Evolutionary conservation across 1,284 basidiomycete genomes (phyloP), one percentile per base, ranked within the genome.

Genomic region (Pholiota adiposa): DNA sequence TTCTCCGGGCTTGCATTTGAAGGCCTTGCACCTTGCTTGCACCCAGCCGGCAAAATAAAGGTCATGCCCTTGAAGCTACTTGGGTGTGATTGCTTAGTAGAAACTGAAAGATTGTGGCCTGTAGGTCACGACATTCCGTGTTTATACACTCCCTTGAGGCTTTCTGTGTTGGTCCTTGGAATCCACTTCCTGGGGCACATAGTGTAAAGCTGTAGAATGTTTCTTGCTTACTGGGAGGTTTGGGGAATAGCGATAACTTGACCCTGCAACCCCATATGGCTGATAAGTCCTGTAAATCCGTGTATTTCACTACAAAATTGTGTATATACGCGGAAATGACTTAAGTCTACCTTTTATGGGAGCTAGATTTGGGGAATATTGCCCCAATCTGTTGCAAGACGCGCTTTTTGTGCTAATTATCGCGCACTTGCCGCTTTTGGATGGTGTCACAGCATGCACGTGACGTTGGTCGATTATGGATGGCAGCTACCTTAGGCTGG

Each of bases 31-130:
- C 49, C 72, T 48, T 4, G 68, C 66, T 18, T 33, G 51, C 34
- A 54, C 54, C 4, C 57, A 50, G 76, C 74, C 33, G 68, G 60
- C 1, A 78, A 61, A 34, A 78, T 70, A 0, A 53, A 18, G 0
- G 61, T 65, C 76, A 78, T 78, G 0, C 76, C 76, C 63, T 78
- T 77, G 67, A 76, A 76, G 3, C 63, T 34, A 1, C 75, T 71
- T 2, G 62, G 60, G 8, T 57, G 38, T 18, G 59, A 59, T 59
- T 77, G 73, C 18, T 55, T 69, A 11, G 61, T 52, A 70, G 46
- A 69, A 78, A 61, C 79, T 79, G 4, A 79, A 62, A 3, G 59
- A 51, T 59, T 80, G 77, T 2, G 55, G n/a, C n/a, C n/a, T n/a
- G n/a, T n/a, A n/a, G 60, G 6, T 33, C 40, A 0, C 77, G n/a